Conservation (phyloP, 75 land plant genomes). For the Sequoiadendron giganteum region DNA sequence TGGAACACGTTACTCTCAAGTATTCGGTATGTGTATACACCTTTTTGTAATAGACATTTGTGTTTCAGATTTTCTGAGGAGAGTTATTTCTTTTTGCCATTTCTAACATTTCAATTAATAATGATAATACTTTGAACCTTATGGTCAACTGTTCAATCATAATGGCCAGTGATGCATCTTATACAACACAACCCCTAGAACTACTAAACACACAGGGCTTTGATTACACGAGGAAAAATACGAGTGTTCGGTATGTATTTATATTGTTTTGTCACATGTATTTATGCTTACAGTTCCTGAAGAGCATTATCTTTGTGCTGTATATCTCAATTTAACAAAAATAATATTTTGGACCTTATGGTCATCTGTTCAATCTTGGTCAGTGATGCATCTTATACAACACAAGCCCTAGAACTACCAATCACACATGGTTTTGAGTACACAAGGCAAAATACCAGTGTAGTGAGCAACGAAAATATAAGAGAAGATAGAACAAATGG, state of each 20-base stretch:
- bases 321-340: background rate
- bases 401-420: constrained; percentile 91
- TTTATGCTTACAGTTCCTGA: background rate
- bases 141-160: background rate
- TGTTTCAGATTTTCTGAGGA: background rate
- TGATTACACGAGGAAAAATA: constrained; percentile 40
- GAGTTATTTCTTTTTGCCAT: background rate
- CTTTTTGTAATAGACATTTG: background rate
- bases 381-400: constrained; percentile 85
- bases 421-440: constrained; percentile 66
- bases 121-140: background rate
- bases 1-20: constrained; percentile 91
- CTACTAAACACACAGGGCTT: constrained; percentile 70
- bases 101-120: background rate
- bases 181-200: constrained; percentile 96
- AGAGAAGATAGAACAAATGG: constrained; percentile 7
- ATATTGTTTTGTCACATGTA: background rate
- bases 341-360: background rate
- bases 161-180: constrained; percentile 63
- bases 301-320: background rate
- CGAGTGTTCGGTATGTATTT: constrained; percentile 50
- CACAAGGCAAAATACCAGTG: constrained; percentile 20
- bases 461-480: constrained; percentile 12
- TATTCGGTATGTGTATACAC: constrained; percentile 50
- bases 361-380: background rate